phyloP scores from a whole-genome alignment of 306 rosid species.

The Clitoria ternatea region DNA sequence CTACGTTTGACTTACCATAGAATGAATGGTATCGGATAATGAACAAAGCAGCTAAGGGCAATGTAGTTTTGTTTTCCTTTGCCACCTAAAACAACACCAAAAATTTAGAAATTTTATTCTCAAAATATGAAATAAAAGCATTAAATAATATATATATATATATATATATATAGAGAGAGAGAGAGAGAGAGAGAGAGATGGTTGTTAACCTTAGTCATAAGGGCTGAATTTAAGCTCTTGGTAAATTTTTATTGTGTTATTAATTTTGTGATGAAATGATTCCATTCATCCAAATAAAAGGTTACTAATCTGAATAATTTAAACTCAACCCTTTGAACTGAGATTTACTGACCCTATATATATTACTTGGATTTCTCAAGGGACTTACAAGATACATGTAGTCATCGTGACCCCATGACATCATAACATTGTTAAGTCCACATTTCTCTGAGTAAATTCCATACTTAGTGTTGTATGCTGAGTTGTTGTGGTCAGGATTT shows the following conservation, averaged over 20 bases:
- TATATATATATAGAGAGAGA: too few species aligned
- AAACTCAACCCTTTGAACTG: too few species aligned
- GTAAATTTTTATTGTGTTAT: too few species aligned
- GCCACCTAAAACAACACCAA: slow-evolving; percentile 54
- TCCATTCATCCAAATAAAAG: too few species aligned
- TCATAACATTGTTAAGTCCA: slow-evolving; percentile 72
- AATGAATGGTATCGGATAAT: slow-evolving; percentile 87
- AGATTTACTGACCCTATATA: too few species aligned
- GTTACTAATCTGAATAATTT: too few species aligned
- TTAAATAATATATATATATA: background rate
- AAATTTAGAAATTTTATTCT: background rate
- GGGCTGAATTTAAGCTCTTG: too few species aligned
- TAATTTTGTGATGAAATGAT: too few species aligned
- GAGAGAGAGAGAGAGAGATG: too few species aligned
- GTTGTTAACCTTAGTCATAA: too few species aligned
- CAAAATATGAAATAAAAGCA: background rate
- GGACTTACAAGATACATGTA: slow-evolving; percentile 76
- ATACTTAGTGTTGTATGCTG: slow-evolving; percentile 54
- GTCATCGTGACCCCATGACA: slow-evolving; percentile 97
- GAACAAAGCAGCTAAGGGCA: slow-evolving; percentile 80
- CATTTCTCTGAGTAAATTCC: slow-evolving; percentile 68
- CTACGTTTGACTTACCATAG: slow-evolving; percentile 42
- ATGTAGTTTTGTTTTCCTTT: slow-evolving; percentile 55
- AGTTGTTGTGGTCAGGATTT: slow-evolving; percentile 47
- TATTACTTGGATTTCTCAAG: background rate